Evolutionary conservation across 179 eudicot species (phyloP).

Genomic region (Corrigiola litoralis): DNA sequence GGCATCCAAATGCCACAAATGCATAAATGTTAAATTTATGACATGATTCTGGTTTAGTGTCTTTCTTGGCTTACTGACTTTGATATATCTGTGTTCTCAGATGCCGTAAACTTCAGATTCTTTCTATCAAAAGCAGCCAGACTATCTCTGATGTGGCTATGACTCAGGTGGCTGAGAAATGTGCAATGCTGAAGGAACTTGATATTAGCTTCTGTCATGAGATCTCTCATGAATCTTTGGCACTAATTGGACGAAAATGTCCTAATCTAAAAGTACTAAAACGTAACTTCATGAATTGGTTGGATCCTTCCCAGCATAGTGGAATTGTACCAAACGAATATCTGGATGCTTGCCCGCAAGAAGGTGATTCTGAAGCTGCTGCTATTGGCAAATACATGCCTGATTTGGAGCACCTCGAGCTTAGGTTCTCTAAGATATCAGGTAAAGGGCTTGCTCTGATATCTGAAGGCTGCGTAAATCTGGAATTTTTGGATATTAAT

Average conservation of each 20-base stretch:
- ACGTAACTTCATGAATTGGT: constrained; percentile 76
- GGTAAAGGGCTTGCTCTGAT: constrained; percentile 64
- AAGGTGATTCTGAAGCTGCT: constrained; percentile 82
- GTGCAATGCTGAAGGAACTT: constrained; percentile 65
- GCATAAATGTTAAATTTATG: background rate
- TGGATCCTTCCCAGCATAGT: constrained; percentile 72
- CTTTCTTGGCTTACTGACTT: background rate
- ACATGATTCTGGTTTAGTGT: background rate
- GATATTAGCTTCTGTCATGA: constrained; percentile 89
- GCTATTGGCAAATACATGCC: constrained; percentile 68
- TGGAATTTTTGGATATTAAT: constrained; percentile 62
- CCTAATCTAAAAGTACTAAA: constrained; percentile 46
- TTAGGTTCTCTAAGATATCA: constrained; percentile 66
- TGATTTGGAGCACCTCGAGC: constrained; percentile 60
- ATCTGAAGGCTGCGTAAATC: constrained; percentile 54
- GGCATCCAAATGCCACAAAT: background rate
- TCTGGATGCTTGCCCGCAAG: constrained; percentile 70
- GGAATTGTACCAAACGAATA: constrained; percentile 70
- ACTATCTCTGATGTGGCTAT: constrained; percentile 55
- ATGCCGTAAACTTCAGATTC: constrained; percentile 75
- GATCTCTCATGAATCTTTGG: constrained; percentile 67
- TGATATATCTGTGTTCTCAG: constrained; percentile 29
- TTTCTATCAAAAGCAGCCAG: constrained; percentile 73
- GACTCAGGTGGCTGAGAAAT: constrained; percentile 44
- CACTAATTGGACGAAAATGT: constrained; percentile 51